Conservation (phyloP, 805 yeast genomes). For the Starmera quercuum region DNA sequence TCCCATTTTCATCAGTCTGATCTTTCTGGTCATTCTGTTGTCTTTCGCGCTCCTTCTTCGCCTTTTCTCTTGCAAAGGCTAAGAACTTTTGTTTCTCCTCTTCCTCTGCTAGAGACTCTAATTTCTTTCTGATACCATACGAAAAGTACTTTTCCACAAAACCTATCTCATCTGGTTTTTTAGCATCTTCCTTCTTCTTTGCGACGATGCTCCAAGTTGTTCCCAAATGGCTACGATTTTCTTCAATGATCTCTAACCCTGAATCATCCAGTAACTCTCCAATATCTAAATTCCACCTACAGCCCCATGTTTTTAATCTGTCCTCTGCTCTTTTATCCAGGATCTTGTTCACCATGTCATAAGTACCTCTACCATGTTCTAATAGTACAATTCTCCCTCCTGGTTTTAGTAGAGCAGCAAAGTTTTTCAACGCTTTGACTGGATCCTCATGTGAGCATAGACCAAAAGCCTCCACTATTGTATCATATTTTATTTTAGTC, state of each 20-base stretch:
- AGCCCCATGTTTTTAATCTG: conserved; percentile 89
- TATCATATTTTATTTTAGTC: conserved; percentile 63
- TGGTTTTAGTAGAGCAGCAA: conserved; percentile 68
- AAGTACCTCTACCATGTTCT: conserved; percentile 89
- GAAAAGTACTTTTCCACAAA: conserved; percentile 43
- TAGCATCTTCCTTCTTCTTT: conserved; percentile 62
- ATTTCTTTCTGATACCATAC: conserved; percentile 24
- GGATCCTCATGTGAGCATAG: conserved; percentile 96
- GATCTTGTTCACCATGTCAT: conserved; percentile 67
- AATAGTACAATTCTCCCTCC: conserved; percentile 82
- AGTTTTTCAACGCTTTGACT: conserved; percentile 67
- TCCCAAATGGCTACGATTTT: conserved; percentile 79
- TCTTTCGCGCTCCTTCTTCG: conserved; percentile 7
- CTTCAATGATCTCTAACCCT: conserved; percentile 76
- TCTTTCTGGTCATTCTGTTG: not conserved
- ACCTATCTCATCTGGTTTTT: conserved; percentile 37
- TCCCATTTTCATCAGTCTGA: not conserved
- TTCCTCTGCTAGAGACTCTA: conserved; percentile 9
- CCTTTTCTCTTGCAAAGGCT: not conserved
- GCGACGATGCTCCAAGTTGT: conserved; percentile 85
- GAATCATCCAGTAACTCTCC: conserved; percentile 79
- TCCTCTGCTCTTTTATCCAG: conserved; percentile 78
- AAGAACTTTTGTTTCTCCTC: conserved; percentile 1
- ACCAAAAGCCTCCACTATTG: conserved; percentile 91
- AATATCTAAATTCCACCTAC: conserved; percentile 94